Percentiles rank a stretch among this genome's conserved stretches.
Conservation (phyloP, 805 yeast species). For the Candida tallmaniae region DNA sequence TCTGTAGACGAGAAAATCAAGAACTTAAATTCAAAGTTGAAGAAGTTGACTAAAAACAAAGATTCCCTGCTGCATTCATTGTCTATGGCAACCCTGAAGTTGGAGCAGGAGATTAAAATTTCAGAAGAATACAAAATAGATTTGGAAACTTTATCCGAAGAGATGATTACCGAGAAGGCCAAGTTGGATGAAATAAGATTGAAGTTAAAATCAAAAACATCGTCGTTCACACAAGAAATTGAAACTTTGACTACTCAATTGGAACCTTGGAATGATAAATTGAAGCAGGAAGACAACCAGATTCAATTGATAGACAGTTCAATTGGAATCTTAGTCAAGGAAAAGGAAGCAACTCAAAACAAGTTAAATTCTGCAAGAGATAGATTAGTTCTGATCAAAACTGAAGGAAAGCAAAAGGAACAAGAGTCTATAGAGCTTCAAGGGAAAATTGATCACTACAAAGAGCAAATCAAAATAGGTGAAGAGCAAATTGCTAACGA, state of each 20-base stretch:
- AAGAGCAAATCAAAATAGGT: constrained; percentile 55
- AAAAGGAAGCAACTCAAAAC: constrained; percentile 28
- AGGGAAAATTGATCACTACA: constrained; percentile 45
- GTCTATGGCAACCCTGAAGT: constrained; percentile 41
- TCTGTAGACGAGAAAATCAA: constrained; percentile 74
- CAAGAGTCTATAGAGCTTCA: constrained; percentile 41
- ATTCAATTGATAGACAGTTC: constrained; percentile 62
- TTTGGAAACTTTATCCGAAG: constrained; percentile 37
- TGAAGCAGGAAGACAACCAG: constrained; percentile 59
- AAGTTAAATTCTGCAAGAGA: constrained; percentile 43
- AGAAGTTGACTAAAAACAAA: constrained; percentile 54
- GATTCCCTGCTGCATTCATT: constrained; percentile 43
- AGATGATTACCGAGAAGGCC: constrained; percentile 49
- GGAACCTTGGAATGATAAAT: constrained; percentile 77
- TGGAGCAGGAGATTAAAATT: constrained; percentile 43
- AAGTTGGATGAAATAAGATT: constrained; percentile 60
- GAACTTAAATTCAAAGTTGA: constrained; percentile 54
- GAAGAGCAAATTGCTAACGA: constrained; percentile 52
- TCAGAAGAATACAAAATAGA: constrained; percentile 42
- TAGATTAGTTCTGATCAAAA: constrained; percentile 41
- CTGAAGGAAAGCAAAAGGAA: constrained; percentile 48
- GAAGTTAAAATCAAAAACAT: constrained; percentile 70
- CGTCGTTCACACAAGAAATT: constrained; percentile 60
- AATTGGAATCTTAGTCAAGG: constrained; percentile 52
- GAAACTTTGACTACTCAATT: constrained; percentile 57